Conservation (phyloP, 495 filamentous ascomycete species). For the Lasiosphaeria miniovina region DNA sequence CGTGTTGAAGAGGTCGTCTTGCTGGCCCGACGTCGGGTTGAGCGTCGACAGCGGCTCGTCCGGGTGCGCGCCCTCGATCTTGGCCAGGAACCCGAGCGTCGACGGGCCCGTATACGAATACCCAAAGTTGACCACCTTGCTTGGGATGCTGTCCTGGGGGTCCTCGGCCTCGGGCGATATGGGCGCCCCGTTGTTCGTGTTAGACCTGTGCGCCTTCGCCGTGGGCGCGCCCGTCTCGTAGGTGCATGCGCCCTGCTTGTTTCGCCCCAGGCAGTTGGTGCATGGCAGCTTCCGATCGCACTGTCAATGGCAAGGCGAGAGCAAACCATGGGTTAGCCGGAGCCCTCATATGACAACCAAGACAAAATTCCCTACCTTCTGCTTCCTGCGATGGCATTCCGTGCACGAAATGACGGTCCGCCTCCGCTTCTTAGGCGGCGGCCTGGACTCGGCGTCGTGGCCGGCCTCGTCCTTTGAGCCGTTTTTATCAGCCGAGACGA, state of each 20-base stretch:
- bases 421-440: conserved; percentile 48
- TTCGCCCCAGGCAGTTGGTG: conserved; percentile 56
- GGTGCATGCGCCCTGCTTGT: conserved; percentile 45
- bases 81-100: conserved; percentile 49
- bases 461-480: not conserved
- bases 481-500: not conserved
- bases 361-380: conserved; percentile 45
- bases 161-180: not conserved
- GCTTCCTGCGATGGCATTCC: conserved; percentile 62
- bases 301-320: conserved; percentile 23
- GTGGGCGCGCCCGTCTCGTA: conserved; percentile 52
- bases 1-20: conserved; percentile 13
- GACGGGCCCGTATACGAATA: conserved; percentile 45
- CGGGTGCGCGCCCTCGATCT: conserved; percentile 40
- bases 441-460: not conserved
- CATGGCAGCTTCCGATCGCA: conserved; percentile 62
- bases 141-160: conserved; percentile 16
- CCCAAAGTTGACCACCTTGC: conserved; percentile 43
- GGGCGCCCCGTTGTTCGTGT: conserved; percentile 14
- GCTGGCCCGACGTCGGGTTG: conserved; percentile 8
- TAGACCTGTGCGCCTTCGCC: conserved; percentile 30
- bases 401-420: conserved; percentile 60
- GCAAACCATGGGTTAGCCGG: not conserved
- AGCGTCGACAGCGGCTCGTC: conserved; percentile 16
- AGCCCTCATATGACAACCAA: not conserved